Conservation (phyloP, 1,284 basidiomycete species). For the Sporisorium scitamineum region DNA sequence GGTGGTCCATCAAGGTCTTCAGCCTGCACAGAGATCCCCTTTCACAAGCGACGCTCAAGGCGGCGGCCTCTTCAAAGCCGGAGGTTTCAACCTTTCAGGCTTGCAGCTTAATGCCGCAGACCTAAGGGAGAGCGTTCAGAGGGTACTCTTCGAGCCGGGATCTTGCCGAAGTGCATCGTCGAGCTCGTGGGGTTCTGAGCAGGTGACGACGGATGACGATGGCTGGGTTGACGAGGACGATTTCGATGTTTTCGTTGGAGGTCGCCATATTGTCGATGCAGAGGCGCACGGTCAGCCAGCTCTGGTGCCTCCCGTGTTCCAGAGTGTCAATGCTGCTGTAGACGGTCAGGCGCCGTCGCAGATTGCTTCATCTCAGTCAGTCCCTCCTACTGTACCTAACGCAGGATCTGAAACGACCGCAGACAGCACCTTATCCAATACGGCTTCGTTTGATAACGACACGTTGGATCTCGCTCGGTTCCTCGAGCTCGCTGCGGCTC, state of each 20-base stretch:
- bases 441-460: not conserved
- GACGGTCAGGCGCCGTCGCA: not conserved
- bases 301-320: not conserved
- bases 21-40: conserved; percentile 8
- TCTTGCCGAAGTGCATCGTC: conserved; percentile 9
- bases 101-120: conserved; percentile 16
- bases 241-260: not conserved
- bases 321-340: not conserved
- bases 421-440: not conserved
- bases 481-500: conserved; percentile 1
- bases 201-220: conserved; percentile 36
- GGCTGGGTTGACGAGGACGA: conserved; percentile 42
- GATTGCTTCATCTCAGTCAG: not conserved
- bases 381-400: not conserved
- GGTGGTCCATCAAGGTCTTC: not conserved
- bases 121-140: conserved; percentile 22
- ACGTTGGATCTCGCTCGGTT: conserved; percentile 16
- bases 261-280: not conserved
- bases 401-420: not conserved
- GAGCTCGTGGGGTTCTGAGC: conserved; percentile 16
- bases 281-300: not conserved
- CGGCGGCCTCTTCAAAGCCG: not conserved
- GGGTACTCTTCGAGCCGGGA: not conserved
- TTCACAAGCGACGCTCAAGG: conserved; percentile 12
- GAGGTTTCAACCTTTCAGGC: conserved; percentile 13